Conservation (phyloP, 2,329 filamentous ascomycete genomes). For the Colletotrichum liaoningense region DNA sequence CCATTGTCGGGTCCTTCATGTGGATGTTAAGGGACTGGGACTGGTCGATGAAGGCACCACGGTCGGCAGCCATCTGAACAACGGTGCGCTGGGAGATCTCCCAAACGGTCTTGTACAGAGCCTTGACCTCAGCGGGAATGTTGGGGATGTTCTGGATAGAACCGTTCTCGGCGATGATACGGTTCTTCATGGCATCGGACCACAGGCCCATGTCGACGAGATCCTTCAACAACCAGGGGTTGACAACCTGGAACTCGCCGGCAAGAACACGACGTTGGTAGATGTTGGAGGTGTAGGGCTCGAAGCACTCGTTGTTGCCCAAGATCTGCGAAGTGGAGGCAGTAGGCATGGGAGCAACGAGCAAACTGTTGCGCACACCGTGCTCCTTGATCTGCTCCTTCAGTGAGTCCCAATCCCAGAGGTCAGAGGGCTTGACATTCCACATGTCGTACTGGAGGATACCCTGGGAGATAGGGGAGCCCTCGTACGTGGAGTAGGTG, state of each 20-base stretch:
- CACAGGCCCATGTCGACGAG: slow-evolving; percentile 97
- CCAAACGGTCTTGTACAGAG: slow-evolving; percentile 99
- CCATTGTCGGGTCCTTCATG: slow-evolving; percentile 99
- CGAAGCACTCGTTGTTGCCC: slow-evolving; percentile 99
- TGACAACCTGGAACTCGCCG: slow-evolving; percentile 99
- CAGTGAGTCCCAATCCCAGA: slow-evolving; percentile 95
- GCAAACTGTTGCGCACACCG: slow-evolving; percentile 93
- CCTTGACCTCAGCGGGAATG: slow-evolving; percentile 95
- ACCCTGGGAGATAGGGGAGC: slow-evolving; percentile 93
- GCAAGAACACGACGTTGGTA: slow-evolving; percentile 98
- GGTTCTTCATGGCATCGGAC: slow-evolving; percentile 99
- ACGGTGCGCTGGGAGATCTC: slow-evolving; percentile 97
- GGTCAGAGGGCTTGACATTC: slow-evolving; percentile 90
- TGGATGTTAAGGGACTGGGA: slow-evolving; percentile 99
- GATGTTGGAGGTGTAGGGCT: slow-evolving; percentile 99
- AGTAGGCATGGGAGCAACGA: slow-evolving; percentile 97
- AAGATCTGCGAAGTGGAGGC: slow-evolving; percentile 97
- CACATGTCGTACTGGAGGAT: slow-evolving; percentile 99
- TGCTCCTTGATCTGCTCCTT: slow-evolving; percentile 93
- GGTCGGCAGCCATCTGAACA: slow-evolving; percentile 97
- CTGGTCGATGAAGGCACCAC: slow-evolving; percentile 98
- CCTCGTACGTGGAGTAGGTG: slow-evolving; percentile 89
- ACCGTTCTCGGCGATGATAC: slow-evolving; percentile 96
- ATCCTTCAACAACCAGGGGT: slow-evolving; percentile 98
- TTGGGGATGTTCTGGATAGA: slow-evolving; percentile 98